phyloP scores from a whole-genome alignment of 169 alveolate genomes.

The Eimeria maxima region DNA sequence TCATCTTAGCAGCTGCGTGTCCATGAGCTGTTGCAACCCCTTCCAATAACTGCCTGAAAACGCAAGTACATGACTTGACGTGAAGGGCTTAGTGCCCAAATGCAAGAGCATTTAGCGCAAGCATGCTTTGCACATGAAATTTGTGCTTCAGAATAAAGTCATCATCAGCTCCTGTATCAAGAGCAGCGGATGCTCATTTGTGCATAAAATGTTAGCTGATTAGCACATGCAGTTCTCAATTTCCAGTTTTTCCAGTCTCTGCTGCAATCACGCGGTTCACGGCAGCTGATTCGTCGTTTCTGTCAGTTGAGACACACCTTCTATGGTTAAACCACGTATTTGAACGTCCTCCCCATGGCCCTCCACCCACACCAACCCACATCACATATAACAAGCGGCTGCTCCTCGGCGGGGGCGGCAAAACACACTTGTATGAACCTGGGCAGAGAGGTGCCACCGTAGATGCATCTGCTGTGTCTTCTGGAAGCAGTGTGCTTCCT shows the following conservation, averaged over 20 bases:
- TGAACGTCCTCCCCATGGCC: constrained; percentile 77
- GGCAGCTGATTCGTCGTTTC: neutral
- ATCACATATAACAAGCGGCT: constrained; percentile 67
- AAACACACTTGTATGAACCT: neutral
- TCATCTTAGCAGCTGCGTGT: constrained; percentile 40
- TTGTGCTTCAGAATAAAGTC: neutral
- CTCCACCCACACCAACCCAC: constrained; percentile 71
- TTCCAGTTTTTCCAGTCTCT: neutral
- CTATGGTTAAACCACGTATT: constrained; percentile 55
- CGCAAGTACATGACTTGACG: neutral
- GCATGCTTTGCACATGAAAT: neutral
- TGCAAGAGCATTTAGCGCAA: neutral
- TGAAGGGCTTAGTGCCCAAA: neutral
- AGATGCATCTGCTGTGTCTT: constrained; percentile 29
- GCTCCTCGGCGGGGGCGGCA: constrained; percentile 14
- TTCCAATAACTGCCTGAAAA: constrained; percentile 63
- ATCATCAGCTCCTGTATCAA: neutral
- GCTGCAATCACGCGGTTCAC: neutral
- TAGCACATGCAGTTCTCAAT: neutral
- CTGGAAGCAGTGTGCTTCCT: neutral
- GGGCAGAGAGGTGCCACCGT: neutral
- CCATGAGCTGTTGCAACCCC: constrained; percentile 66
- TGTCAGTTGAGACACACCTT: constrained; percentile 21
- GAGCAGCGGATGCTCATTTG: neutral
- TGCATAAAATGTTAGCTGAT: neutral